Base-by-base conservation (phyloP, 495 filamentous ascomycete genomes). In the Usnea hakonensis region DNA sequence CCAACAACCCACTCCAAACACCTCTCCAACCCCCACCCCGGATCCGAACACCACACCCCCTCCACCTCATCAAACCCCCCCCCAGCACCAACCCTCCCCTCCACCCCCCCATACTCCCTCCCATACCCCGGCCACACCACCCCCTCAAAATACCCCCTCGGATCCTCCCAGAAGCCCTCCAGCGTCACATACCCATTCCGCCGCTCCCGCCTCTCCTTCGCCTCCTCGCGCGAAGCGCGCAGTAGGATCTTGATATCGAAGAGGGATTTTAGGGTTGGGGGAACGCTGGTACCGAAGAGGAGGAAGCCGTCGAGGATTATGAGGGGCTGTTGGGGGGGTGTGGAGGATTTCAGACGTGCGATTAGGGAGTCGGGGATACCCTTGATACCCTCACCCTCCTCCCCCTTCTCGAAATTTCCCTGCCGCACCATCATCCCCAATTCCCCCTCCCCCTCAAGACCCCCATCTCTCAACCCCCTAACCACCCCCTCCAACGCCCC, bases 61-160 rank as follows among this genome's bases (percentile, higher is more conserved):
- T 11, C 5, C 35, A 36, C 35, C 35, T 11, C 35, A 5, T 11
- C 35, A 5, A 5, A 5, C 35, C 35, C 35, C 35, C 35, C 35
- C 35, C 35, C 35, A 5, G 5, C 85, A 71, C 89, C 79, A 4
- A 81, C 84, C 26, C 76, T 75, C 62, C 85, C 66, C 72, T 96
- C 89, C 66, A 97, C 73, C 76, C 86, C 90, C 60, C 75, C 72
- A 76, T 97, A 91, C 71, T 87, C 81, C 66, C 78, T 76, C 26
- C 88, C 89, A 72, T 96, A 97, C 64, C 91, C 89, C 33, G 91
- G 92, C 94, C 94, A 98, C 5, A 98, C 94, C 60, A 98, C 81
- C 74, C 88, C 81, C 67, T 98, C 94, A 52, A 97, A 91, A 74
- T 97, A 98, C 0, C 90, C 91, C 1, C 88, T 89, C 2, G 94